Evolutionary conservation across 179 eudicot species (phyloP), one percentile per base, ranked within the genome.

Genomic region (Sideroxylon spinosum): DNA sequence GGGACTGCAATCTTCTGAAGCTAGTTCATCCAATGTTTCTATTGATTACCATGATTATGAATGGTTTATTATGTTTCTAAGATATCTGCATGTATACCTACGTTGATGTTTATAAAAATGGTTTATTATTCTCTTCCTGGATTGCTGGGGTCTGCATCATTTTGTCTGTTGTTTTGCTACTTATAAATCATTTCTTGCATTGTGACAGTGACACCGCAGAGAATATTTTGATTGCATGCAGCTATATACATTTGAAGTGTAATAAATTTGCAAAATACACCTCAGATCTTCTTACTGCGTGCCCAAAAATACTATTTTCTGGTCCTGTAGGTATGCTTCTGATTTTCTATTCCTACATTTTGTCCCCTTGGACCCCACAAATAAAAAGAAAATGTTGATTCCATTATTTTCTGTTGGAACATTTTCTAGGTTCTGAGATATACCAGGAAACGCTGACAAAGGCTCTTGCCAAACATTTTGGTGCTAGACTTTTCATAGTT

Each of bases 391-490:
- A n/a, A n/a, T n/a, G n/a, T n/a, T n/a, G n/a, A n/a, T n/a, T n/a
- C n/a, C n/a, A n/a, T n/a, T n/a, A n/a, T n/a, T n/a, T n/a, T n/a
- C n/a, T n/a, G n/a, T n/a, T n/a, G n/a, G n/a, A n/a, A n/a, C n/a
- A n/a, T n/a, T n/a, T n/a, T n/a, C n/a, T 77, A 95, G 99, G 99
- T 79, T 93, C 99, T 0, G 99, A 95, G 83, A 95, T 95, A 53
- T 95, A 93, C 82, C 99, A 95, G 80, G 99, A 95, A 82, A 90
- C 91, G 49, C 81, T 95, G 81, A 82, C 84, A 26, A 95, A 93
- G 85, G 98, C 97, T 53, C 91, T 95, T 68, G 92, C 97, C 52
- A 94, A 91, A 79, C 86, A 95, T 86, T 95, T 89, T 85, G 85
- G 88, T 77, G 96, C 91, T 25, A 87, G 80, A 66, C 82, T 95